Base-by-base conservation (phyloP, 108 stramenopile genomes). In the Cyclostephanos tholiformis region DNA sequence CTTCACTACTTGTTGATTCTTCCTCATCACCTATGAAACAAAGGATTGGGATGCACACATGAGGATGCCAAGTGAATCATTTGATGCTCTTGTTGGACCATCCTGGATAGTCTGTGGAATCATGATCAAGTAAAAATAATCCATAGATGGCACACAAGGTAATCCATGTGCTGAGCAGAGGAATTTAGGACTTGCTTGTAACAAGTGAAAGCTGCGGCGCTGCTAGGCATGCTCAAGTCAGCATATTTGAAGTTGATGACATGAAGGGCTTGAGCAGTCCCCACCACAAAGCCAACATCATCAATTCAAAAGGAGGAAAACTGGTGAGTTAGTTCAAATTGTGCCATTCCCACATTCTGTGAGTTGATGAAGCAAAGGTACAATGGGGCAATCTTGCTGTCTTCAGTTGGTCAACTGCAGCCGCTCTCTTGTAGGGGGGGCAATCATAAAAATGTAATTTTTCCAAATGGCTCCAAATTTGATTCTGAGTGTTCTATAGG, bases 321-420 rank as follows among this genome's bases (percentile, higher is more conserved):
- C 17, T 71, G 56, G 13, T 71, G 25, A 30, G 2, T 12, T 4
- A 71, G 43, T 43, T 71, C 70, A n/a, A 26, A 32, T 19, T 46
- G 41, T 12, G 70, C 70, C 5, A 26, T n/a, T 3, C 59, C 70
- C 2, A n/a, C 22, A 26, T 27, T 60, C 6, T 59, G 39, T 5
- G 39, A 2, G 23, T 71, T 71, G 36, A 60, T n/a, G n/a, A 71
- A 71, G 16, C 7, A 2, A 6, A 29, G 14, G 14, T 23, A 59
- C 1, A 58, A 20, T 39, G 36, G 32, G 3, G 41, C 9, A 8
- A 71, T 12, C 14, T 63, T 19, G 35, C n/a, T 48, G 13, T 59
- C n/a, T 12, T 26, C 43, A 9, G 14, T 17, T 4, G 12, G 41
- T 60, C 16, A 3, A 36, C 9, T 44, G 59, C 57, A 4, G 43